Base-by-base conservation (phyloP, 371 early-diverging fungal genomes). In the Apophysomyces elegans region DNA sequence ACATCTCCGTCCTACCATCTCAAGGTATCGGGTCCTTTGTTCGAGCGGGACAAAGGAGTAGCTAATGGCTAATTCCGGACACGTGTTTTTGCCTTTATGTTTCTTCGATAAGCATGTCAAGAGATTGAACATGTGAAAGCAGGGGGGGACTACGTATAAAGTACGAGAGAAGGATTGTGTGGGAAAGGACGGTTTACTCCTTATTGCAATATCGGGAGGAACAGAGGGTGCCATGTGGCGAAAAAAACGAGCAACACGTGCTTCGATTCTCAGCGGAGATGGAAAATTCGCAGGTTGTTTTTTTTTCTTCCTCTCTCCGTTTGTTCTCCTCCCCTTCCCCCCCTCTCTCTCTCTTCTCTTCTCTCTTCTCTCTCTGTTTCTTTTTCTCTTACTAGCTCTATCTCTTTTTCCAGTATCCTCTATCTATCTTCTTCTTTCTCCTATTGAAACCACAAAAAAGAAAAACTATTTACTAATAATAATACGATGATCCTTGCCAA, bases 401-500 rank as follows among this genome's bases (percentile, higher is more conserved):
- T 26, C 32, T 26, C 32, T 2, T 26, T 26, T 2, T 2, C 2
- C 32, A 26, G 32, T 26, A 26, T 26, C 2, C 32, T 26, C 32
- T 26, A 26, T 26, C 3, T 26, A 2, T 56, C 35, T 39, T 41
- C 39, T 62, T 38, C 26, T 21, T 50, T 50, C 32, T 0, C 21
- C n/a, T 50, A n/a, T 45, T 45, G n/a, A n/a, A n/a, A 45, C 21
- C n/a, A 47, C 54, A 50, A 50, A 4, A 47, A 47, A 47, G 16
- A 47, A 47, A 47, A 47, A 41, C 32, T 26, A 26, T 3, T 26
- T 14, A 43, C 9, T 1, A 43, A 43, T 43, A 43, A 9, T 9
- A 43, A 1, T 9, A 45, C 46, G 46, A 67, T 67, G 68, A 62
- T 67, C 32, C 68, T 67, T 37, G 59, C 68, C 21, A 67, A 67